A percentile compares a stretch with the other conserved stretches of the same genome.
Evolutionary conservation across 1,139 yeast genomes (phyloP).

Genomic region (Hanseniaspora gamundiae): DNA sequence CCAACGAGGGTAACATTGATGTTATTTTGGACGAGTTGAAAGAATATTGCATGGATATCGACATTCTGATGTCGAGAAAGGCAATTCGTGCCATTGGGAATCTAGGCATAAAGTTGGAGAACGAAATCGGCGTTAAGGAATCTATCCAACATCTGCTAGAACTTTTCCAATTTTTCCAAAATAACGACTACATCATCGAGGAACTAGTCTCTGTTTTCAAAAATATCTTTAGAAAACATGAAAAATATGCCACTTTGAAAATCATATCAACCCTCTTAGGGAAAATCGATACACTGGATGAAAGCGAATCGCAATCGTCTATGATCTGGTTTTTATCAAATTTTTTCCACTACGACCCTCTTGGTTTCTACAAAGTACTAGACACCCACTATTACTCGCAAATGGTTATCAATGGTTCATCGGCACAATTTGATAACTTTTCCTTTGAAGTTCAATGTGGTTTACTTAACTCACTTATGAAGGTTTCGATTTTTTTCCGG

Average conservation of each 20-base stretch:
- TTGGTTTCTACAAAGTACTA: constrained; percentile 13
- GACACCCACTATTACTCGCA: constrained; percentile 9
- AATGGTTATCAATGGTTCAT: too few relatives aligned
- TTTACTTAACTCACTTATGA: constrained; percentile 62
- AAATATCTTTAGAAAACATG: constrained; percentile 68
- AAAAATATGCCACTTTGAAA: constrained; percentile 31
- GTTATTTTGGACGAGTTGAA: constrained; percentile 63
- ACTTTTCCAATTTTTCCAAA: constrained; percentile 39
- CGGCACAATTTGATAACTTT: constrained; percentile 37
- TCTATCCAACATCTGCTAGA: constrained; percentile 46
- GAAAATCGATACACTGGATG: constrained; percentile 41
- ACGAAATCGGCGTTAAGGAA: constrained; percentile 21
- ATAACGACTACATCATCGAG: constrained; percentile 65
- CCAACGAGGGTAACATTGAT: constrained; percentile 49
- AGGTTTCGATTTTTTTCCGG: constrained; percentile 36
- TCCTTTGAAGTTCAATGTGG: constrained; percentile 61
- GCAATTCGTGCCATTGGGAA: constrained; percentile 87
- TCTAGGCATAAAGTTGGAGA: constrained; percentile 61
- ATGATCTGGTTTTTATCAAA: constrained; percentile 81
- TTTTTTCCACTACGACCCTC: constrained; percentile 32
- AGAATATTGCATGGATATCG: constrained; percentile 81
- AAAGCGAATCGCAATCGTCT: constrained; percentile 69
- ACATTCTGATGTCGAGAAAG: constrained; percentile 73
- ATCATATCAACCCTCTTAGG: constrained; percentile 21
- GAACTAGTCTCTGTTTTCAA: constrained; percentile 69